Percentiles rank a stretch among this genome's conserved stretches.
Evolutionary conservation across 768 basidiomycete species (phyloP).

Genomic region (Agaricus blazei): DNA sequence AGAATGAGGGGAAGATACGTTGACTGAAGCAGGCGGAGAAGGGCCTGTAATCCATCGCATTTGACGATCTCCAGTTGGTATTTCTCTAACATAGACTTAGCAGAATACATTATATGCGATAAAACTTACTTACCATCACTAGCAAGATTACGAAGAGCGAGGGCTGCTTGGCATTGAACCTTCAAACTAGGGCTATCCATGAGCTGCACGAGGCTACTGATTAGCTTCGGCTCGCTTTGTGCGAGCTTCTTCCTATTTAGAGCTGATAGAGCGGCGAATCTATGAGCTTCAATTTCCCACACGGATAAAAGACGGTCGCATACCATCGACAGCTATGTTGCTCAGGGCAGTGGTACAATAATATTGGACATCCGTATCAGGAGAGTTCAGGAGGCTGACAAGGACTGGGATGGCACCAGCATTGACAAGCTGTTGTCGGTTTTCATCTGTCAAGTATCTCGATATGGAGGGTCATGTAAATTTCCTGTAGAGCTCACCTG

Average conservation of each 20-base stretch:
- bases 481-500: conserved; percentile 48
- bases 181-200: conserved; percentile 98
- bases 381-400: conserved; percentile 88
- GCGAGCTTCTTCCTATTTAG: conserved; percentile 92
- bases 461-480: conserved; percentile 1
- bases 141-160: conserved; percentile 93
- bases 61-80: conserved; percentile 99
- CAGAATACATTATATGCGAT: neutral
- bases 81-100: conserved; percentile 59
- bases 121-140: conserved; percentile 70
- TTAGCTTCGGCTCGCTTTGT: conserved; percentile 89
- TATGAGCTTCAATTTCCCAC: neutral
- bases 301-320: conserved; percentile 1
- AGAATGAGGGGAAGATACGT: conserved; percentile 97
- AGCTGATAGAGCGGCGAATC: conserved; percentile 33
- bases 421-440: conserved; percentile 95
- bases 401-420: conserved; percentile 98
- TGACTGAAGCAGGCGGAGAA: conserved; percentile 92
- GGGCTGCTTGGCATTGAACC: conserved; percentile 96
- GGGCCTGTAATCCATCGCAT: conserved; percentile 84
- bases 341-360: conserved; percentile 98
- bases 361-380: conserved; percentile 99
- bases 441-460: conserved; percentile 68
- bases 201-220: conserved; percentile 85
- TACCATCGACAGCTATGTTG: conserved; percentile 97